Evolutionary conservation across 148 eudicot species (phyloP).

Genomic region (Cornus kousa): DNA sequence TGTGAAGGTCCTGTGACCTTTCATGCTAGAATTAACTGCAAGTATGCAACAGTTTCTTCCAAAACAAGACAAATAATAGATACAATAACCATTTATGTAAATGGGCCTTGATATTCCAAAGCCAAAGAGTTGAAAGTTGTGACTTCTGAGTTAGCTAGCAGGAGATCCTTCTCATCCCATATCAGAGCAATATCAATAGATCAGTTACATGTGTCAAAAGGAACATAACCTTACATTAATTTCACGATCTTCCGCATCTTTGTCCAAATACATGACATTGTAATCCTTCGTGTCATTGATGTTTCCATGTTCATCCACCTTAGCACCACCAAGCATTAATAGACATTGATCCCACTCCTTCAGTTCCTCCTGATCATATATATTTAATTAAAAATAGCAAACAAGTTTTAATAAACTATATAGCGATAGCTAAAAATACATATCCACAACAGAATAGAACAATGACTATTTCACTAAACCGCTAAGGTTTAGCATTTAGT

Average conservation of each 20-base stretch:
- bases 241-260: constrained; percentile 94
- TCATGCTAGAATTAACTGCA: too few species aligned
- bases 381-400: background rate
- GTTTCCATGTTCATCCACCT: constrained; percentile 85
- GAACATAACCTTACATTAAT: constrained; percentile 57
- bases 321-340: constrained; percentile 92
- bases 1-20: too few species aligned
- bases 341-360: constrained; percentile 99
- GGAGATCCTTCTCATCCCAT: background rate
- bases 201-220: background rate
- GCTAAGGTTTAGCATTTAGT: background rate
- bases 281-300: constrained; percentile 61
- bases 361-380: constrained; percentile 66
- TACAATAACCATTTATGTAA: too few species aligned
- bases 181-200: background rate
- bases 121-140: too few species aligned
- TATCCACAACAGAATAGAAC: background rate
- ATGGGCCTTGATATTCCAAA: too few species aligned
- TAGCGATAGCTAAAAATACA: background rate
- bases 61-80: too few species aligned
- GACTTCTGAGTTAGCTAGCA: background rate
- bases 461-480: background rate
- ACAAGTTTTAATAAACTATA: background rate
- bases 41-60: too few species aligned
- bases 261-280: constrained; percentile 73